phyloP scores from a whole-genome alignment of 352 stramenopile species.

The Phytopythium delawarense region DNA sequence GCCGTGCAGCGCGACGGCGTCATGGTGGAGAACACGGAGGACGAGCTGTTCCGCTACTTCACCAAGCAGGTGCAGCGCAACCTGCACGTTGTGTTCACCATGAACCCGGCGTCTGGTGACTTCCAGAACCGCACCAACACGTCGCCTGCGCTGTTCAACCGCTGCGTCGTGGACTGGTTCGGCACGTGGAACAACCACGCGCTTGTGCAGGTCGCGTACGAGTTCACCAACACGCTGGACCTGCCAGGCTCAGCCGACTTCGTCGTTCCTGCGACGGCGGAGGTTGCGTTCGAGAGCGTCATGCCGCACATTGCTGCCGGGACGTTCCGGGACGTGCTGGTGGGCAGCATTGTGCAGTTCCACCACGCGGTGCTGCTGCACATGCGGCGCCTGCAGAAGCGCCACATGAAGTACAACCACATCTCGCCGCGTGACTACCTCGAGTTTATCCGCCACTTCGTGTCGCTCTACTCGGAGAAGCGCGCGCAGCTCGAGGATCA shows the following conservation, averaged over 20 bases:
- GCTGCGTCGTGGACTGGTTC: slow-evolving; percentile 99
- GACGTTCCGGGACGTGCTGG: slow-evolving; percentile 73
- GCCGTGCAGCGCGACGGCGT: slow-evolving; percentile 90
- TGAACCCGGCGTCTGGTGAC: slow-evolving; percentile 98
- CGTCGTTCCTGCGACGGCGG: slow-evolving; percentile 37
- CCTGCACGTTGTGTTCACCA: slow-evolving; percentile 99
- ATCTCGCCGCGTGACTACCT: slow-evolving; percentile 91
- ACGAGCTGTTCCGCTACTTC: slow-evolving; percentile 96
- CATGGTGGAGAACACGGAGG: slow-evolving; percentile 91
- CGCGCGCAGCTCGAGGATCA: slow-evolving; percentile 92
- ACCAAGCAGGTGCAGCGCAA: slow-evolving; percentile 98
- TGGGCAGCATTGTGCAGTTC: slow-evolving; percentile 85
- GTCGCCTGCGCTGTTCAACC: slow-evolving; percentile 99
- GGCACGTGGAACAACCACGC: slow-evolving; percentile 98
- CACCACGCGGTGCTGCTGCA: slow-evolving; percentile 81
- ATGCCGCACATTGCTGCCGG: slow-evolving; percentile 68
- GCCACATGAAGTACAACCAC: slow-evolving; percentile 86
- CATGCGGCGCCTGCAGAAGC: slow-evolving; percentile 84
- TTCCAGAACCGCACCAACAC: slow-evolving; percentile 97
- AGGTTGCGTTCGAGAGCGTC: slow-evolving; percentile 44
- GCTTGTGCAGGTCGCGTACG: slow-evolving; percentile 97
- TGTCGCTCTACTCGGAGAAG: slow-evolving; percentile 90
- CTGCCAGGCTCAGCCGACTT: slow-evolving; percentile 89
- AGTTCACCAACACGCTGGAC: slow-evolving; percentile 96
- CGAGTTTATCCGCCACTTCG: slow-evolving; percentile 91